Percentiles rank a stretch among this genome's conserved stretches.
Conservation (phyloP, 441 rosid genomes). For the Syzygium malaccense region DNA sequence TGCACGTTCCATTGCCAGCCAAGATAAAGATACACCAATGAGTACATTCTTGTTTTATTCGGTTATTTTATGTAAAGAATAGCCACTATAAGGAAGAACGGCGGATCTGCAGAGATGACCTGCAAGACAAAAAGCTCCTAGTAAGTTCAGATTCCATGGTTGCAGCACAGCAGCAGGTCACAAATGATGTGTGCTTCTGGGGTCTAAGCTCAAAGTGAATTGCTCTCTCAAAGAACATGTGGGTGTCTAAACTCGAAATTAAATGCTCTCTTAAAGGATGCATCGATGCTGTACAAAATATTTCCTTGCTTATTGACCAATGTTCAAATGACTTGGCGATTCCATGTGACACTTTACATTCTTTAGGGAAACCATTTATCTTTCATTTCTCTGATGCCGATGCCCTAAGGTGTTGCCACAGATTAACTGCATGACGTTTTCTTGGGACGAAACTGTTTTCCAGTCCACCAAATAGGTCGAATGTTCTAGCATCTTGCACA, state of each 20-base stretch:
- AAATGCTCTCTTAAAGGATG: not conserved
- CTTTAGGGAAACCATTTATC: not conserved
- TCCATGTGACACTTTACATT: not conserved
- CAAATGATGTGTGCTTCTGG: not conserved
- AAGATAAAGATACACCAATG: not conserved
- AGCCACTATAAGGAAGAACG: not conserved
- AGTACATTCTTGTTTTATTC: not conserved
- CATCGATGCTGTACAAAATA: not conserved
- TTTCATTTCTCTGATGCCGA: not conserved
- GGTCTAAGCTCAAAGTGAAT: not conserved
- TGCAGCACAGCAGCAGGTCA: not conserved
- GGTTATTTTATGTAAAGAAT: not conserved
- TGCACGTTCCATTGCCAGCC: not conserved
- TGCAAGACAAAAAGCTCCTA: not conserved
- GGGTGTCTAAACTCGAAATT: not conserved
- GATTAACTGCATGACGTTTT: not conserved
- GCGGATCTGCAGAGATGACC: not conserved
- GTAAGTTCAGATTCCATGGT: not conserved
- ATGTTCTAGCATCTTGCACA: not conserved
- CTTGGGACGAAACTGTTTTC: not conserved
- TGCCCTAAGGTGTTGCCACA: not conserved
- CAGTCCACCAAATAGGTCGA: not conserved
- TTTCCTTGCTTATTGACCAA: not conserved
- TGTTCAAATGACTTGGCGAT: not conserved
- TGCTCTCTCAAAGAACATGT: not conserved